Conservation (phyloP, 495 filamentous ascomycete species). For the Xylaria telfairii region DNA sequence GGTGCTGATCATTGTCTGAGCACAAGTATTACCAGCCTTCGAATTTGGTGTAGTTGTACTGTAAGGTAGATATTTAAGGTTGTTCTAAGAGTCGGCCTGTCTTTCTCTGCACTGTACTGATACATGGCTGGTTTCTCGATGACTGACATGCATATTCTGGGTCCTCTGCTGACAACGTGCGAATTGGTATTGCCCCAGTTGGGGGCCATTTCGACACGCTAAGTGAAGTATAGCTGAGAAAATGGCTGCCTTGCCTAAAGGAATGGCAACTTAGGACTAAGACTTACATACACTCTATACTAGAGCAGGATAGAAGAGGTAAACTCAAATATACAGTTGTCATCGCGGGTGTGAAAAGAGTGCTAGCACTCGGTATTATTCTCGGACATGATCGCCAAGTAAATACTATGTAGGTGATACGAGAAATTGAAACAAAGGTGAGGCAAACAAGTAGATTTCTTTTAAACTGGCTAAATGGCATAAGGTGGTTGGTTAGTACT, state of each 20-base stretch:
- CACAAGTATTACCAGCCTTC: no score
- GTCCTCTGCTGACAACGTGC: conserved; percentile 19
- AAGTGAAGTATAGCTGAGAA: not conserved
- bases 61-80: conserved; percentile 13
- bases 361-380: not conserved
- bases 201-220: not conserved
- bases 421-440: not conserved
- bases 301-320: not conserved
- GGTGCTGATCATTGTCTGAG: not conserved
- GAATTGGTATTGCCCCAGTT: conserved; percentile 6
- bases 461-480: no score
- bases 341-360: not conserved
- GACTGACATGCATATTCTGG: not conserved
- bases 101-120: not conserved
- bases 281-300: not conserved
- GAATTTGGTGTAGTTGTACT: no score
- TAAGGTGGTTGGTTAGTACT: no score
- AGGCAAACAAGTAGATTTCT: not conserved
- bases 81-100: not conserved
- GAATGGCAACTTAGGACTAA: not conserved
- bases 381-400: not conserved
- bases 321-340: not conserved
- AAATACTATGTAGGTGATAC: not conserved
- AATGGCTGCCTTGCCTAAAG: not conserved
- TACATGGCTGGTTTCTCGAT: not conserved